A percentile compares a stretch with the other conserved stretches of the same genome.
These are phyloP conservation scores for Colletotrichum karsti DNA, from an alignment of 2,329 filamentous ascomycete genomes.

Conservation along the genomic window DNA sequence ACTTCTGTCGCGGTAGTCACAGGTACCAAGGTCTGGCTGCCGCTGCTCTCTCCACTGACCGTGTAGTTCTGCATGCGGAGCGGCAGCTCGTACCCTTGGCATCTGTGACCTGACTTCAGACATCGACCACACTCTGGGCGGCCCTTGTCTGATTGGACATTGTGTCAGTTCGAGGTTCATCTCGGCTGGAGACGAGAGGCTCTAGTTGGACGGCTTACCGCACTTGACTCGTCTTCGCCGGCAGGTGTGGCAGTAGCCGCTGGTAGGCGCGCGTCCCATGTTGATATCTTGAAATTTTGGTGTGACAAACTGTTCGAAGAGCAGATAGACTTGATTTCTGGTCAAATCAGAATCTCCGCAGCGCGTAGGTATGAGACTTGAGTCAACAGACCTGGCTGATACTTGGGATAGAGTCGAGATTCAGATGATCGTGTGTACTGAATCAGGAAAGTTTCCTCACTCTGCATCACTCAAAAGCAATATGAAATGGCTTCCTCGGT, in stretches of 20 bases:
- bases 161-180: not conserved
- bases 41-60: not conserved
- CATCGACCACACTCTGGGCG: slow-evolving; percentile 4
- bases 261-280: slow-evolving; percentile 13
- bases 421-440: too few relatives aligned
- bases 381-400: too few relatives aligned
- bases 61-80: slow-evolving; percentile 16
- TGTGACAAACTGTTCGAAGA: too few relatives aligned
- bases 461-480: too few relatives aligned
- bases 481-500: too few relatives aligned
- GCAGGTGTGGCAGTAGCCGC: slow-evolving; percentile 21
- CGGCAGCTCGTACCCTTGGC: slow-evolving; percentile 2
- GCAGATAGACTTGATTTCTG: rapidly evolving
- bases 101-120: slow-evolving; percentile 17
- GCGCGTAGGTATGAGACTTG: too few relatives aligned
- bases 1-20: not conserved
- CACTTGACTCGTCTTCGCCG: slow-evolving; percentile 16
- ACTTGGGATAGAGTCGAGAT: too few relatives aligned
- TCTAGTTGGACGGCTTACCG: not conserved
- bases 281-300: not conserved
- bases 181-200: not conserved
- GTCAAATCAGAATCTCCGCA: not conserved
- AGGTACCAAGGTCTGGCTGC: not conserved
- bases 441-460: too few relatives aligned
- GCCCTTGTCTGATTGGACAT: not conserved